phyloP scores from a whole-genome alignment of 306 rosid species.

The Adenanthera pavonina region DNA sequence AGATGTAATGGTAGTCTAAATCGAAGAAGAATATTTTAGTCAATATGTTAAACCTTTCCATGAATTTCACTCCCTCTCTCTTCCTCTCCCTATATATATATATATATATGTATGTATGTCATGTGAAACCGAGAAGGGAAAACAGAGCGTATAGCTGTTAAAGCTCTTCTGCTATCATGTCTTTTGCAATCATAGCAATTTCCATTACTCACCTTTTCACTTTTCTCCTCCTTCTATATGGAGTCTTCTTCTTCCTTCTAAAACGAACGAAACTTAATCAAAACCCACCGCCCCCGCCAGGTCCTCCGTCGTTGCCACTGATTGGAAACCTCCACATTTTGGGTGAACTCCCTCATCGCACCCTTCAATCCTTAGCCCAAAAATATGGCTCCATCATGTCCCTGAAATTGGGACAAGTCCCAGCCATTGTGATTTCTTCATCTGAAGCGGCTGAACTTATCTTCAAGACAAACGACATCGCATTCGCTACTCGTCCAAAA shows the following conservation, averaged over 20 bases:
- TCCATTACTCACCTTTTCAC: background rate
- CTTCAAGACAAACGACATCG: constrained; percentile 46
- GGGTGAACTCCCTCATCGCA: constrained; percentile 17
- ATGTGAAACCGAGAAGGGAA: too few species aligned
- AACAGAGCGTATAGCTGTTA: too few species aligned
- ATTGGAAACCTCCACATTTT: constrained; percentile 37
- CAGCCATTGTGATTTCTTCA: constrained; percentile 33
- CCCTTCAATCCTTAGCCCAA: constrained; percentile 28
- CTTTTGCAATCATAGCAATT: background rate
- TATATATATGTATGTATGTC: too few species aligned
- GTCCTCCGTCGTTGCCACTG: constrained; percentile 24
- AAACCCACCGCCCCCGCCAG: constrained; percentile 39
- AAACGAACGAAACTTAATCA: background rate
- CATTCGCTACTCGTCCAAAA: background rate
- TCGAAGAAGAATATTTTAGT: too few species aligned
- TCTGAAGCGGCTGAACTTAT: constrained; percentile 44
- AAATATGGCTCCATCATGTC: constrained; percentile 43
- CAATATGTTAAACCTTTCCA: too few species aligned
- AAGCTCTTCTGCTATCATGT: background rate
- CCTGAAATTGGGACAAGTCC: constrained; percentile 20
- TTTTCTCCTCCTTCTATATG: background rate
- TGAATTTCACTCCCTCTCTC: too few species aligned
- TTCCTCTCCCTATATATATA: too few species aligned
- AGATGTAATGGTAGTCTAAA: too few species aligned
- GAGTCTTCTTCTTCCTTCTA: background rate